These are phyloP conservation scores for Globisporangium iwayamae DNA, from an alignment of 352 stramenopile species.

Conservation along the genomic window DNA sequence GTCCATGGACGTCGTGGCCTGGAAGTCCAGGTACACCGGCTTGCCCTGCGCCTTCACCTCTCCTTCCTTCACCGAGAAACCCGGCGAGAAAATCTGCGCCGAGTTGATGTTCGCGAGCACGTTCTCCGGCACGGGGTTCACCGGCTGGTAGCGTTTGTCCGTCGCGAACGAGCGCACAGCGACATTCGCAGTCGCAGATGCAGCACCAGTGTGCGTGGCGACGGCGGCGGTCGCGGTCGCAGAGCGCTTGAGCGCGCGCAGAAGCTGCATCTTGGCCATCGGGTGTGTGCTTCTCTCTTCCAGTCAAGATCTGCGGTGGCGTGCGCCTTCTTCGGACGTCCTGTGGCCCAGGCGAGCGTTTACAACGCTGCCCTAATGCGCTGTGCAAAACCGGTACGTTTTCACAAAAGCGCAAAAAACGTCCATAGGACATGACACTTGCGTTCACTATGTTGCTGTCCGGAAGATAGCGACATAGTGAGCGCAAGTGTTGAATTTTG, in stretches of 20 bases:
- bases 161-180: conserved; percentile 27
- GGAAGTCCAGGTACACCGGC: conserved; percentile 94
- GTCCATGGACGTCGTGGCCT: conserved; percentile 98
- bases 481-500: too few relatives aligned
- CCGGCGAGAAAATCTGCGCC: conserved; percentile 77
- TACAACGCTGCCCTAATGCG: too few relatives aligned
- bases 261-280: conserved; percentile 5
- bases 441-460: too few relatives aligned
- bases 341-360: too few relatives aligned
- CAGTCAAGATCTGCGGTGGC: not conserved
- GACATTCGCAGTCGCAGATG: not conserved
- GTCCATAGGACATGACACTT: too few relatives aligned
- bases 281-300: not conserved
- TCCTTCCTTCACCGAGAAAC: conserved; percentile 75
- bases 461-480: too few relatives aligned
- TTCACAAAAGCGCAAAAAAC: too few relatives aligned
- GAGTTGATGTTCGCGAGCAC: conserved; percentile 82
- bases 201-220: not conserved
- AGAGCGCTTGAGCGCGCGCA: not conserved
- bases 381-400: too few relatives aligned
- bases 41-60: conserved; percentile 64
- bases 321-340: not conserved
- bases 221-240: not conserved
- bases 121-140: conserved; percentile 79
- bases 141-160: conserved; percentile 83